phyloP scores from a whole-genome alignment of 2,329 filamentous ascomycete genomes.

The Colletotrichum lindemuthianum region DNA sequence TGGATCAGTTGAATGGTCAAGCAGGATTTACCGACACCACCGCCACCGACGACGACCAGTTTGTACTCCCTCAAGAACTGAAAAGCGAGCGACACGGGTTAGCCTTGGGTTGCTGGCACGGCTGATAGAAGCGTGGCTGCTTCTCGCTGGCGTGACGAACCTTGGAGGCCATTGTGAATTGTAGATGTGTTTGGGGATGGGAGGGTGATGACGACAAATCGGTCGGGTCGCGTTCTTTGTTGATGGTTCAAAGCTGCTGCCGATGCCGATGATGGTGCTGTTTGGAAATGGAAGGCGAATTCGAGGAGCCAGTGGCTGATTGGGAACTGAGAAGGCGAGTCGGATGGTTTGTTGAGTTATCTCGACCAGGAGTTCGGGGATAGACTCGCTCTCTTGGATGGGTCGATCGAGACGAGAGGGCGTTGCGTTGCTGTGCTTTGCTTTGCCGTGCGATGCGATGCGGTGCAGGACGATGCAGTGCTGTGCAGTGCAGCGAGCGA shows the following conservation, averaged over 20 bases:
- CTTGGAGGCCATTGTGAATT: slow-evolving; percentile 52
- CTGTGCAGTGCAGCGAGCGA: slow-evolving; percentile 22
- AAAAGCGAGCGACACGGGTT: slow-evolving; percentile 27
- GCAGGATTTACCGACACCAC: slow-evolving; percentile 98
- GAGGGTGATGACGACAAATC: background rate
- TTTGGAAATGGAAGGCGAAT: background rate
- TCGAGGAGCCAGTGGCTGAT: slow-evolving; percentile 14
- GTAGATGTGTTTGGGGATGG: slow-evolving; percentile 17
- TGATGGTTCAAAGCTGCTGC: slow-evolving; percentile 26
- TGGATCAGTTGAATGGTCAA: slow-evolving; percentile 96
- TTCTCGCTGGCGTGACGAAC: slow-evolving; percentile 41
- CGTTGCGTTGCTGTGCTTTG: background rate
- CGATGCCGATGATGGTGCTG: no score
- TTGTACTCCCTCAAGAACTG: slow-evolving; percentile 94
- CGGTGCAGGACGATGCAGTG: background rate
- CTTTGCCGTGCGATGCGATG: background rate
- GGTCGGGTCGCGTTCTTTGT: slow-evolving; percentile 17
- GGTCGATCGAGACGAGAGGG: background rate
- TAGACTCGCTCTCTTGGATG: background rate
- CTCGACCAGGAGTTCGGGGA: slow-evolving; percentile 14
- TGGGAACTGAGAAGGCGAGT: slow-evolving; percentile 7
- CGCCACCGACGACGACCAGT: slow-evolving; percentile 95
- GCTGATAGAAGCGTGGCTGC: background rate
- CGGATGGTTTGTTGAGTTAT: slow-evolving; percentile 2
- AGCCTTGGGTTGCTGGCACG: slow-evolving; percentile 33